Evolutionary conservation across 768 basidiomycete genomes (phyloP), one percentile per base, ranked within the genome.

Genomic region (Leccinum longicurvipes): DNA sequence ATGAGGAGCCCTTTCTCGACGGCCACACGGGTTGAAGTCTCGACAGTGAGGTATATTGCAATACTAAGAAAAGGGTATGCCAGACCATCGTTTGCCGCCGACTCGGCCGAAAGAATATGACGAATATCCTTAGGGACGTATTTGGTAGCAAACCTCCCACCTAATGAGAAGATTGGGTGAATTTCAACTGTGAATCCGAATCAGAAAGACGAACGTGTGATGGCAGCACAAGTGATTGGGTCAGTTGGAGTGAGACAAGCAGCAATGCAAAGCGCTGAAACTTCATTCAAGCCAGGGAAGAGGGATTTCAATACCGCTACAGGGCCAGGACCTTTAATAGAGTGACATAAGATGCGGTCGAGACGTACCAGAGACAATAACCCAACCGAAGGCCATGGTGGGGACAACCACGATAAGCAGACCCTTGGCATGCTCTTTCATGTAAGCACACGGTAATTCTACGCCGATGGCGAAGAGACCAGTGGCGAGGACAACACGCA

Each of bases 401-500:
- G 90, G 89, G 0, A 91, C 79, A 17, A 91, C 84, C 82, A 91
- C 82, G 39, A 81, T 67, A 3, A 85, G 56, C 0, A 91, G 73
- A 36, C 90, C 83, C 62, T 80, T 86, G 41, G 82, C 89, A 64
- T 96, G 92, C 27, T 85, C 79, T 24, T 77, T 77, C 79, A 98
- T 84, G 75, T 98, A 98, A 1, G 85, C 82, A 54, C 82, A 77
- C 0, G 96, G 95, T 31, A 98, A 77, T 69, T 99, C 95, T 24
- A 96, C 92, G 3, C 96, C 96, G 29, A 98, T 92, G 7, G 95
- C 91, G 64, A 99, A 99, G 2, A 98, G 82, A 25, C 93, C 91
- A 2, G 90, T 87, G 3, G 88, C 95, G 45, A 99, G 88, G 49
- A 97, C 89, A 31, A 97, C 73, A 9, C 94, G 81, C 74, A 87